Conservation (phyloP, 1,284 basidiomycete genomes). For the Anthracocystis panici-leucophaei region DNA sequence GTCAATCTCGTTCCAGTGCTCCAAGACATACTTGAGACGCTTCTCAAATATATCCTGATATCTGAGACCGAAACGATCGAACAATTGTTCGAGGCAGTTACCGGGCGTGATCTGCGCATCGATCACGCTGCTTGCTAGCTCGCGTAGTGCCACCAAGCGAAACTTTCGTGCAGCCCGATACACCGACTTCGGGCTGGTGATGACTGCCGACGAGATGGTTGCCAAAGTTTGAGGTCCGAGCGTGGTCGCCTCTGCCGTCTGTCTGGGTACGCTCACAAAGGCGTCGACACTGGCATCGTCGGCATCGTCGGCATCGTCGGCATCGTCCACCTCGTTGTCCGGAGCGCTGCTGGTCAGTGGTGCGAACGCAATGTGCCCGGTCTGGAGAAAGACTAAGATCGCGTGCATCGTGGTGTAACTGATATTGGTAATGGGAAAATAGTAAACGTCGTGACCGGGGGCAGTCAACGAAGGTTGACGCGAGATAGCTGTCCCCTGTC, state of each 20-base stretch:
- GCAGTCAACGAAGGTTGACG: background rate
- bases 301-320: background rate
- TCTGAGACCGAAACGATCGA: slow-evolving; percentile 18
- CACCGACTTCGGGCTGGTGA: slow-evolving; percentile 37
- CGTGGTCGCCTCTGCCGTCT: background rate
- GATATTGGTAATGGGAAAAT: slow-evolving; percentile 1
- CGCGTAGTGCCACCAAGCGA: slow-evolving; percentile 9
- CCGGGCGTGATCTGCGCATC: slow-evolving; percentile 10
- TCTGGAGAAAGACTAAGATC: slow-evolving; percentile 26
- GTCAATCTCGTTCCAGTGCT: slow-evolving; percentile 37
- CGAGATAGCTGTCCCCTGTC: background rate
- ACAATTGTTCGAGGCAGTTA: slow-evolving; percentile 32
- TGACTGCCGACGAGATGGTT: background rate
- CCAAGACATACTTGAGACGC: slow-evolving; percentile 17
- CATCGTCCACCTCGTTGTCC: background rate
- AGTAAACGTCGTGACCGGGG: background rate
- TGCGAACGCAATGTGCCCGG: slow-evolving; percentile 21
- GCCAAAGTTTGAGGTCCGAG: background rate
- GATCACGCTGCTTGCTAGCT: slow-evolving; percentile 18
- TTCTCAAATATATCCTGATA: slow-evolving; percentile 10
- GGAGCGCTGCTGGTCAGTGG: background rate
- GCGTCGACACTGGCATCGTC: background rate
- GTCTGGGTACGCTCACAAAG: background rate
- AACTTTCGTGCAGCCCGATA: slow-evolving; percentile 26
- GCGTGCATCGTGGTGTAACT: slow-evolving; percentile 26